phyloP scores from a whole-genome alignment of 1,284 basidiomycete genomes.

The Ceratobasidium papillatum region DNA sequence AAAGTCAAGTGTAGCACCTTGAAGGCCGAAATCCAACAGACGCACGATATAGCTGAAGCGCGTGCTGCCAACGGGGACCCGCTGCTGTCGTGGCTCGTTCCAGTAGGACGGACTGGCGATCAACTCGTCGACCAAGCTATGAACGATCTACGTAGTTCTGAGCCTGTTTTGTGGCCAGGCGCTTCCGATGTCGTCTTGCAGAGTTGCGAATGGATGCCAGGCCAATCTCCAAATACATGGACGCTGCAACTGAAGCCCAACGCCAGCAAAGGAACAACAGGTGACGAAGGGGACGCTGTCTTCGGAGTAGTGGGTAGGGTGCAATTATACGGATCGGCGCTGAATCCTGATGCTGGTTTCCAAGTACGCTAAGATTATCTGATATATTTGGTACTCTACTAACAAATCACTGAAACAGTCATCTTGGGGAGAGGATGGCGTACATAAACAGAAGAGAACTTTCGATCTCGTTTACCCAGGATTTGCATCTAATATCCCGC shows the following conservation, averaged over 20 bases:
- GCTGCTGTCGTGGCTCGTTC: neutral
- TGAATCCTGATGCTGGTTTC: neutral
- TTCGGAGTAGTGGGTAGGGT: neutral
- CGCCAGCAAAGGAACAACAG: too few species aligned
- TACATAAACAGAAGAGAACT: neutral
- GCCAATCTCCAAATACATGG: too few species aligned
- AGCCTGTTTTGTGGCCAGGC: too few species aligned
- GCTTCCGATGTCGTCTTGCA: too few species aligned
- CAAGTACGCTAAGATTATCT: neutral
- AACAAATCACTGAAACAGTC: neutral
- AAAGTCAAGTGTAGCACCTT: too few species aligned
- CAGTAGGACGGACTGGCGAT: neutral
- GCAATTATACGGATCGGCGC: neutral
- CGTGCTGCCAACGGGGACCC: neutral
- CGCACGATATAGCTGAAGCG: too few species aligned
- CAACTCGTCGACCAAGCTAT: neutral
- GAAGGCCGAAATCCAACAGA: too few species aligned
- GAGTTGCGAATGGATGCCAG: too few species aligned
- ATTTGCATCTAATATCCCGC: neutral
- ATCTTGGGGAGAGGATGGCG: neutral
- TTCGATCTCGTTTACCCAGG: neutral
- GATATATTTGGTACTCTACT: neutral
- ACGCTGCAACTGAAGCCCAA: too few species aligned
- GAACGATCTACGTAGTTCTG: conserved; percentile 11
- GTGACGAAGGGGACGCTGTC: neutral